These are phyloP conservation scores for Xylariaceae sp. DNA, from an alignment of 2,329 filamentous ascomycete species.

Conservation along the genomic window DNA sequence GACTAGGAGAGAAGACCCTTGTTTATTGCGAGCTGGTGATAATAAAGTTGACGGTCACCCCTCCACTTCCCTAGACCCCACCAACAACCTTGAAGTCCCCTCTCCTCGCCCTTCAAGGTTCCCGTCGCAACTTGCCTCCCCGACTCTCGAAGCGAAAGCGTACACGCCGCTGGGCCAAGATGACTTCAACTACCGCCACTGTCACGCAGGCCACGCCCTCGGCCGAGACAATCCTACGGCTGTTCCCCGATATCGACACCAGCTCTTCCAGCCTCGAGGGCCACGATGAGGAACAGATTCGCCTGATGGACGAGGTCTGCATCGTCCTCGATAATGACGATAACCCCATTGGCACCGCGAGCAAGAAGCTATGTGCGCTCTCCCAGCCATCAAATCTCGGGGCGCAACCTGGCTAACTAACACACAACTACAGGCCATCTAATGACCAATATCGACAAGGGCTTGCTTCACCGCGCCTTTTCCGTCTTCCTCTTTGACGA, in stretches of 20 bases:
- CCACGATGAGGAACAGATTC: slow-evolving; percentile 96
- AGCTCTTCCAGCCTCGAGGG: slow-evolving; percentile 75
- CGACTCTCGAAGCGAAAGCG: slow-evolving; percentile 7
- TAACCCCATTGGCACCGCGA: slow-evolving; percentile 87
- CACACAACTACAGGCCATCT: slow-evolving; percentile 69
- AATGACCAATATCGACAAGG: slow-evolving; percentile 98
- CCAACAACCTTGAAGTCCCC: background rate
- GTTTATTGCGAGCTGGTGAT: no score
- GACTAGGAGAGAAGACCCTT: no score
- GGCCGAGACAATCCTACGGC: slow-evolving; percentile 77
- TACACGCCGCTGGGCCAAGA: slow-evolving; percentile 8
- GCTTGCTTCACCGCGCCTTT: slow-evolving; percentile 93
- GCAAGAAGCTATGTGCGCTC: slow-evolving; percentile 89
- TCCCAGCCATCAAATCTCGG: background rate
- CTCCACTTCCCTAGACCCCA: background rate
- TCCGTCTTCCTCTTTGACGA: slow-evolving; percentile 97
- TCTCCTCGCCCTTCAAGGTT: slow-evolving; percentile 12
- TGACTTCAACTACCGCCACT: slow-evolving; percentile 43
- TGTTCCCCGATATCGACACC: slow-evolving; percentile 82
- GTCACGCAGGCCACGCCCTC: slow-evolving; percentile 58
- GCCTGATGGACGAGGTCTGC: slow-evolving; percentile 98
- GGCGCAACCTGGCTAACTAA: slow-evolving; percentile 5
- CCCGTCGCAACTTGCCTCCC: slow-evolving; percentile 2
- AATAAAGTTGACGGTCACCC: no score
- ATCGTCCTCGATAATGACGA: slow-evolving; percentile 95